Percentiles rank a stretch among this genome's conserved stretches.
Evolutionary conservation across 2,329 filamentous ascomycete genomes (phyloP).

Genomic region (Aspergillus ochraceoroseus): DNA sequence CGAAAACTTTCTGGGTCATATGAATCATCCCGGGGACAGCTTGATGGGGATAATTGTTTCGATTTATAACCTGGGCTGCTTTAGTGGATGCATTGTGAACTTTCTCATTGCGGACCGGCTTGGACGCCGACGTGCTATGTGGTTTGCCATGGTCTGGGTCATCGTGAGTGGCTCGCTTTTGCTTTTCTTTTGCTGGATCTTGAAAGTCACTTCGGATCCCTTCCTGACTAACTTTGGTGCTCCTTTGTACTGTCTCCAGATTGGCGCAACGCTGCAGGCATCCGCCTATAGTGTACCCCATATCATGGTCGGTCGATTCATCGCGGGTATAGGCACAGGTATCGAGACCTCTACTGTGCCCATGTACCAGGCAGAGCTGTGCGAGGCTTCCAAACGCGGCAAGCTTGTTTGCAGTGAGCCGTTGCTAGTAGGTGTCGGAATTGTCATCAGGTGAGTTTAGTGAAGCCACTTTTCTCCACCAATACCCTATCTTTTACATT

Average conservation of each 20-base stretch:
- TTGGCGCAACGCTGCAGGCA: constrained; percentile 35
- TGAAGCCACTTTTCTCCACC: not conserved
- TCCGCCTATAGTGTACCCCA: constrained; percentile 31
- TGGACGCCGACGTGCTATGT: constrained; percentile 31
- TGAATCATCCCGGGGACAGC: constrained; percentile 37
- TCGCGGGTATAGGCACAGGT: constrained; percentile 51
- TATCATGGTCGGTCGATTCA: constrained; percentile 44
- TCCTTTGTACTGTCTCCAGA: constrained; percentile 12
- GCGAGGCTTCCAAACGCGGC: constrained; percentile 41
- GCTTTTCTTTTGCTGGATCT: not conserved
- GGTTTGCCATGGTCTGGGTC: constrained; percentile 36
- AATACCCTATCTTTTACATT: no score
- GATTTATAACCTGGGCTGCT: constrained; percentile 44
- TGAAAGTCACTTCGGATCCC: no score
- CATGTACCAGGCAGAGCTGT: constrained; percentile 45
- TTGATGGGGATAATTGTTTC: constrained; percentile 44
- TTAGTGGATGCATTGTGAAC: constrained; percentile 35
- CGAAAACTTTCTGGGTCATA: constrained; percentile 42
- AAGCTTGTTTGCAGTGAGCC: constrained; percentile 41
- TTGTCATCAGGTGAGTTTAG: constrained; percentile 28
- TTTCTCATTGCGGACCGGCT: constrained; percentile 32
- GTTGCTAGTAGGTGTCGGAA: constrained; percentile 38
- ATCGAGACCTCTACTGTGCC: constrained; percentile 40
- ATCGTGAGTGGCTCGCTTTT: constrained; percentile 20
- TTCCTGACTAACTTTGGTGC: not conserved